Percentiles rank a stretch among this genome's conserved stretches.
Conservation (phyloP, 805 yeast genomes). For the Metschnikowia matae region DNA sequence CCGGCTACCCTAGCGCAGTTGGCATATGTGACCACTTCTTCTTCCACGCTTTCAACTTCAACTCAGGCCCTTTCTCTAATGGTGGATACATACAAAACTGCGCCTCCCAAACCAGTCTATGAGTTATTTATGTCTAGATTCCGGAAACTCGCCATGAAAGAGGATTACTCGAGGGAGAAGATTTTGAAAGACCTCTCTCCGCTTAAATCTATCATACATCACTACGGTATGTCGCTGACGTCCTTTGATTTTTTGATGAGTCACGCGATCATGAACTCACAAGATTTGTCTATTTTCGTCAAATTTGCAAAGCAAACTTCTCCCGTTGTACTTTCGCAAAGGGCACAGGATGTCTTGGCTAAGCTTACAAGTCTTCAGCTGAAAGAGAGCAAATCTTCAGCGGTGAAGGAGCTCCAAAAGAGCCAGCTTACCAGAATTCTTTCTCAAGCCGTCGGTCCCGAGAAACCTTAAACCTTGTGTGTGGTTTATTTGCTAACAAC, state of each 20-base stretch:
- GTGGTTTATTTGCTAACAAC: not conserved
- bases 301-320: slow-evolving; percentile 16
- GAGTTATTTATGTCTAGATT: slow-evolving; percentile 19
- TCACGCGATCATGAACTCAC: slow-evolving; percentile 18
- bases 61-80: slow-evolving; percentile 13
- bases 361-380: slow-evolving; percentile 18
- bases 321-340: slow-evolving; percentile 12
- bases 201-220: slow-evolving; percentile 29
- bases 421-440: slow-evolving; percentile 17
- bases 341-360: slow-evolving; percentile 18
- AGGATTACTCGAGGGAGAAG: slow-evolving; percentile 8
- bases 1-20: slow-evolving; percentile 23
- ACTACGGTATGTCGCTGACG: slow-evolving; percentile 16
- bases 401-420: slow-evolving; percentile 17
- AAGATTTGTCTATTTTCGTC: slow-evolving; percentile 29
- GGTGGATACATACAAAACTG: slow-evolving; percentile 9
- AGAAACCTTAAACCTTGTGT: not conserved
- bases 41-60: slow-evolving; percentile 15
- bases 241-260: slow-evolving; percentile 22
- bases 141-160: slow-evolving; percentile 7
- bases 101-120: slow-evolving; percentile 25
- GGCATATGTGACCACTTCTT: slow-evolving; percentile 18
- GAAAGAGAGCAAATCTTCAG: slow-evolving; percentile 2
- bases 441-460: not conserved
- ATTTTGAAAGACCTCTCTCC: slow-evolving; percentile 20